Evolutionary conservation across 208 protist species (phyloP).

Genomic region (Angomonas deanei): DNA sequence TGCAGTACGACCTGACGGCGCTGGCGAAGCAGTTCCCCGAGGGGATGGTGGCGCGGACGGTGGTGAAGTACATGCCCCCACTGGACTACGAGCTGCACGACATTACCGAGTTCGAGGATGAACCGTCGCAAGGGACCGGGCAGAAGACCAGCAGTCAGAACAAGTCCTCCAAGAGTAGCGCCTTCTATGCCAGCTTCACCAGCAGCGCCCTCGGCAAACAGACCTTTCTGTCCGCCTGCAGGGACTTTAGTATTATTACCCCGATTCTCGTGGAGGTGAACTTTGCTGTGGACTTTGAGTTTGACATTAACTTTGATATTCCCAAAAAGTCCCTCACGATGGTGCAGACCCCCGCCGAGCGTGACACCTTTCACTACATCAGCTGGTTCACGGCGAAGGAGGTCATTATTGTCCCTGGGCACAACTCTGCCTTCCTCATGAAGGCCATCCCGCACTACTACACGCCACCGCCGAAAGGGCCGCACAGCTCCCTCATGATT

Average conservation of each 20-base stretch:
- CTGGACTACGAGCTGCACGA: neutral
- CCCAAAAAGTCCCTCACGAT: neutral
- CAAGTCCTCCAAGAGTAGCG: neutral
- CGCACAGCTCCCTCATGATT: neutral
- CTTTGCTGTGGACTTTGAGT: slow-evolving; percentile 3
- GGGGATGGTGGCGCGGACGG: neutral
- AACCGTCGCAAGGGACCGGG: neutral
- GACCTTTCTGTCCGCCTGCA: slow-evolving; percentile 8
- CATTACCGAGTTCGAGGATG: neutral
- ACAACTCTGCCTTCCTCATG: slow-evolving; percentile 3
- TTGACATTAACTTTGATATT: neutral
- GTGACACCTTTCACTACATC: slow-evolving; percentile 10
- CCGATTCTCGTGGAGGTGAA: slow-evolving; percentile 3
- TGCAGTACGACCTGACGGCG: neutral
- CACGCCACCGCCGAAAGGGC: neutral
- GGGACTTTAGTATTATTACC: slow-evolving; percentile 5
- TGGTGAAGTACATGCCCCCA: neutral
- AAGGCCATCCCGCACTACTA: neutral
- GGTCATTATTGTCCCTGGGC: neutral
- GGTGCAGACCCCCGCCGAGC: slow-evolving; percentile 5
- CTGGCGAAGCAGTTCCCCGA: slow-evolving; percentile 3
- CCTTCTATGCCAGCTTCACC: neutral
- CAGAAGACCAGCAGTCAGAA: neutral
- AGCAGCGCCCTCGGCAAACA: neutral
- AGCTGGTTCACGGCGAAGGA: slow-evolving; percentile 6